Conservation (phyloP, 495 filamentous ascomycete species). For the Bacidia rubella region DNA sequence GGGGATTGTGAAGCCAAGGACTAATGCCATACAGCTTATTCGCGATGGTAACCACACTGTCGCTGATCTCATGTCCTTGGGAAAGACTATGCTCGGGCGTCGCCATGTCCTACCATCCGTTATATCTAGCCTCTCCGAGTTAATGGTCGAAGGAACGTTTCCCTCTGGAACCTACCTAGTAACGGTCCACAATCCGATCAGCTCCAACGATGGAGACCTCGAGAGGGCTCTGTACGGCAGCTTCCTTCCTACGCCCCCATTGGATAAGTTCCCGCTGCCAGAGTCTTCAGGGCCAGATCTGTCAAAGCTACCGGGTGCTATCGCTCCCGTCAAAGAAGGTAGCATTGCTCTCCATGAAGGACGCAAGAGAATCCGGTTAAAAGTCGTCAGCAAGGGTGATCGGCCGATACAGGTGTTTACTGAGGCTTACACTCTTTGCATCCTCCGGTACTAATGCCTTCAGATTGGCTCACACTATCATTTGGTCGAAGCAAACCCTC, state of each 20-base stretch:
- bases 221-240: conserved; percentile 79
- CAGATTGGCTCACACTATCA: conserved; percentile 91
- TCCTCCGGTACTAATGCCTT: background rate
- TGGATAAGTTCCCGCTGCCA: conserved; percentile 48
- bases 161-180: conserved; percentile 84
- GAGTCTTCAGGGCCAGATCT: conserved; percentile 47
- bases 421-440: conserved; percentile 3
- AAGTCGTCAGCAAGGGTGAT: conserved; percentile 78
- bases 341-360: conserved; percentile 59
- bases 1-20: background rate
- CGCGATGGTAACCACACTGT: conserved; percentile 92
- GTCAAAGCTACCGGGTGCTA: conserved; percentile 62
- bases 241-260: conserved; percentile 72
- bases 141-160: conserved; percentile 94
- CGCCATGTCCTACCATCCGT: conserved; percentile 86
- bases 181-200: conserved; percentile 84
- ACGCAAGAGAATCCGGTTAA: conserved; percentile 56
- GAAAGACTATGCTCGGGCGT: conserved; percentile 83
- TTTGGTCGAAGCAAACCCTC: conserved; percentile 86
- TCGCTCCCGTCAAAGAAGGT: conserved; percentile 54
- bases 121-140: conserved; percentile 55
- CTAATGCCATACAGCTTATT: conserved; percentile 46
- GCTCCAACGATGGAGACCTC: conserved; percentile 75
- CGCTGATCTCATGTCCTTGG: conserved; percentile 83
- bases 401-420: conserved; percentile 65